Percentiles rank a stretch among this genome's conserved stretches.
These are phyloP conservation scores for Spergularia marina DNA, from an alignment of 148 eudicot genomes.

Conservation along the genomic window DNA sequence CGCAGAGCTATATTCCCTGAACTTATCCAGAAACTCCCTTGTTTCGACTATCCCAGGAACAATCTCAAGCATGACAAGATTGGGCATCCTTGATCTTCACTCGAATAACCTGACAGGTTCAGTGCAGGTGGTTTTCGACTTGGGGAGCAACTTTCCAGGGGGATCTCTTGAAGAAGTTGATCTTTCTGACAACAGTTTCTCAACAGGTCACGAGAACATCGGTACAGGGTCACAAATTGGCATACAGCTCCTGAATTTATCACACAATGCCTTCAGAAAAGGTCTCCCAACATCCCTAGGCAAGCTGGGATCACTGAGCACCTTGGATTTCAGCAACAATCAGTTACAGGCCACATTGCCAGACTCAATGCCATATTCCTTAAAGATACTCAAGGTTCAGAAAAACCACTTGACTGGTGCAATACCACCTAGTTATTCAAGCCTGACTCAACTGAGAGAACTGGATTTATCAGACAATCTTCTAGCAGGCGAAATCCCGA, in stretches of 20 bases:
- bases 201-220: constrained; percentile 37
- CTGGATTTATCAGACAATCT: constrained; percentile 50
- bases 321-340: constrained; percentile 53
- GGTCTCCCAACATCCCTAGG: constrained; percentile 38
- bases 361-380: constrained; percentile 32
- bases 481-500: constrained; percentile 47
- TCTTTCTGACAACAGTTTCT: constrained; percentile 46
- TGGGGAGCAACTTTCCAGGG: constrained; percentile 26
- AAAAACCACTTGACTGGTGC: constrained; percentile 39
- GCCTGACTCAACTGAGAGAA: constrained; percentile 39
- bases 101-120: constrained; percentile 53
- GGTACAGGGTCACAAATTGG: constrained; percentile 32
- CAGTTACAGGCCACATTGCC: constrained; percentile 35
- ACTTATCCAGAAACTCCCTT: constrained; percentile 45
- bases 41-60: constrained; percentile 38
- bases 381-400: constrained; percentile 46
- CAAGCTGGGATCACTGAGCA: constrained; percentile 30
- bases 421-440: constrained; percentile 39
- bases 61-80: constrained; percentile 24
- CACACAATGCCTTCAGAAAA: constrained; percentile 34
- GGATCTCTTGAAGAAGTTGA: constrained; percentile 36
- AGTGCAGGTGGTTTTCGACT: constrained; percentile 32
- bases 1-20: constrained; percentile 37
- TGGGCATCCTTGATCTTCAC: constrained; percentile 48
- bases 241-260: constrained; percentile 35